Base-by-base conservation (phyloP, 257 asterid genomes). In the Oldenlandia corymbosa region DNA sequence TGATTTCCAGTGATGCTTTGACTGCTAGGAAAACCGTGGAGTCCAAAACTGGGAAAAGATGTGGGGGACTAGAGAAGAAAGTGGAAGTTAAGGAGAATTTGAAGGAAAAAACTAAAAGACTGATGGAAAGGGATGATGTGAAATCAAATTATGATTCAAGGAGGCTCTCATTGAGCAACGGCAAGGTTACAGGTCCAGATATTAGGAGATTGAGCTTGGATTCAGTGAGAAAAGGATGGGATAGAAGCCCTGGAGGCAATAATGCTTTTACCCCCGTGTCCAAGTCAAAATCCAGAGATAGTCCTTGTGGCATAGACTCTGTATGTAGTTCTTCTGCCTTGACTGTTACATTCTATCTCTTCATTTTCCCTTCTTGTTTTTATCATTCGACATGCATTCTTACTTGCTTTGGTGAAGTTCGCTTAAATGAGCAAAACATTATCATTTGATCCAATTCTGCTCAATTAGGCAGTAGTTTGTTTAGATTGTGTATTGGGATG, bases 1-100 rank as follows among this genome's bases (percentile, higher is more conserved):
- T 91, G 90, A 91, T 91, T 69, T 79, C 98, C 30, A 77, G 95
- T 66, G 98, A 88, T 67, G 81, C 75, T 73, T 62, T 91, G 79
- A 86, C 80, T 48, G 83, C 75, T 12, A 68, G 77, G 77, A 88
- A 71, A 64, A 65, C 42, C 46, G 47, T 53, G 41, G 78, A 65
- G 71, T 65, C 27, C 75, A 80, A 68, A 51, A 81, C 60, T 71
- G 81, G 20, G 20, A 88, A 84, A 73, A 39, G 77, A 4, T 77
- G 73, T 63, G 82, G 58, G 2, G 86, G 79, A 37, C 62, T 71
- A 16, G 67, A 37, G 70, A 82, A 79, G 70, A 81, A 75, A 74
- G 59, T 55, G 2, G 83, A 78, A 55, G 77, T 52, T 39, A 73
- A 62, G 30, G 64, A 61, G 18, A 63, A 56, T 48, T 27, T 65